Evolutionary conservation across 225 moss, liverwort and hornwort genomes (phyloP), one percentile per base, ranked within the genome.

Genomic region (Bryum argenteum): DNA sequence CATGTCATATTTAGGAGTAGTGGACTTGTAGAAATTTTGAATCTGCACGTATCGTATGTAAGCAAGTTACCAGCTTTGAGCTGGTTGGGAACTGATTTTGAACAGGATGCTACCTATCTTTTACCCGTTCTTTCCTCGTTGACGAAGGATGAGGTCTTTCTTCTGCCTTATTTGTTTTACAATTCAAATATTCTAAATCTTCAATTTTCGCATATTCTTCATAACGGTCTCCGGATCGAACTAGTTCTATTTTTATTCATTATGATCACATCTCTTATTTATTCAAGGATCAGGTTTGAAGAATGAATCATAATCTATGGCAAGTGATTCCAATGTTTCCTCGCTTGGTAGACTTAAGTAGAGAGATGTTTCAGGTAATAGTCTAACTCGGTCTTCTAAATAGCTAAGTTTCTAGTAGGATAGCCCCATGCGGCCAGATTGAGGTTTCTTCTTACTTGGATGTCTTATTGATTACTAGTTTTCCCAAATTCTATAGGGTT

Each of bases 251-350:
- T 69, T 33, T 54, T 52, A 17, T 11, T 10, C 53, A 33, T 75
- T 43, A 11, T 50, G 16, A 22, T 44, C 63, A 12, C 59, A 24
- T 43, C 17, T 54, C 54, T 73, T 64, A 44, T 39, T 60, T 45
- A 53, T 21, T 54, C 19, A 47, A 53, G 44, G 54, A 58, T 11
- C 43, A 60, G 54, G 12, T 77, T 65, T 74, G 66, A 61, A 56
- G 61, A 61, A 28, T 71, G 50, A 10, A 17, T 71, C 4, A 71
- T 33, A 72, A 51, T 52, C 51, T 22, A 19, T 79, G 63, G 63
- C 90, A 96, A 93, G 96, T 96, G 23, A 73, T 85, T 58, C 94
- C 89, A 67, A 89, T 99, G 71, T 99, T 99, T 83, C 98, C 98
- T 71, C 92, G 98, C 63, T 84, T 99, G 82, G 98, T 99, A 54